Conservation (phyloP, 495 filamentous ascomycete genomes). For the Neurospora sp. region DNA sequence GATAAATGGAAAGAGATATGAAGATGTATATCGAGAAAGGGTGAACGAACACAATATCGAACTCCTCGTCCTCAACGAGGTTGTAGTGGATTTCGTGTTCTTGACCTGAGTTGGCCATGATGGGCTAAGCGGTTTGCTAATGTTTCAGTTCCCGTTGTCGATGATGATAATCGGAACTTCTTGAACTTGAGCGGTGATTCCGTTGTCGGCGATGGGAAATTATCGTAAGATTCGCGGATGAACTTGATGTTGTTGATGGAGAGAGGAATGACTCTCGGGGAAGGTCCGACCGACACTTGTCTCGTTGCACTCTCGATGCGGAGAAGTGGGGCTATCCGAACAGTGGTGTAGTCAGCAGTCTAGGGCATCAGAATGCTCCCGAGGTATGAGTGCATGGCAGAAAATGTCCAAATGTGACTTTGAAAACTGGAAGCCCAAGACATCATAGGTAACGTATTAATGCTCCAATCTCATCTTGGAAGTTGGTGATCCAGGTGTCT, state of each 20-base stretch:
- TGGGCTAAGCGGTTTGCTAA: neutral
- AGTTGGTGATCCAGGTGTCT: neutral
- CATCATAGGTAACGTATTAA: neutral
- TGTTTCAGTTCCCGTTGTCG: neutral
- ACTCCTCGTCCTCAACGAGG: conserved; percentile 34
- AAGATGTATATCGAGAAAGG: conserved; percentile 1
- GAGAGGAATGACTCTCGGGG: neutral
- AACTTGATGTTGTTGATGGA: neutral
- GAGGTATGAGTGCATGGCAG: neutral
- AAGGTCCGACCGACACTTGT: neutral
- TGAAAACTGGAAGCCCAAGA: neutral
- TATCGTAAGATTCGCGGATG: neutral
- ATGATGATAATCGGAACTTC: neutral
- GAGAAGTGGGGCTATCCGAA: neutral
- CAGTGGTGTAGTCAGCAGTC: neutral
- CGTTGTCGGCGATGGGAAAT: neutral
- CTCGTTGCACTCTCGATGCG: neutral
- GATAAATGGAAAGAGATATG: neutral
- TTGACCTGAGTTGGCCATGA: neutral
- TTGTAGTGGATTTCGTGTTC: conserved; percentile 15
- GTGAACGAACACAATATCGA: conserved; percentile 33
- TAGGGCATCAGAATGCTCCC: neutral
- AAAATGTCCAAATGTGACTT: neutral
- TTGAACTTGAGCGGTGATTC: neutral
- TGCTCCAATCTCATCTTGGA: neutral